Base-by-base conservation (phyloP, 2,329 filamentous ascomycete species). In the Fusarium sambucinum region DNA sequence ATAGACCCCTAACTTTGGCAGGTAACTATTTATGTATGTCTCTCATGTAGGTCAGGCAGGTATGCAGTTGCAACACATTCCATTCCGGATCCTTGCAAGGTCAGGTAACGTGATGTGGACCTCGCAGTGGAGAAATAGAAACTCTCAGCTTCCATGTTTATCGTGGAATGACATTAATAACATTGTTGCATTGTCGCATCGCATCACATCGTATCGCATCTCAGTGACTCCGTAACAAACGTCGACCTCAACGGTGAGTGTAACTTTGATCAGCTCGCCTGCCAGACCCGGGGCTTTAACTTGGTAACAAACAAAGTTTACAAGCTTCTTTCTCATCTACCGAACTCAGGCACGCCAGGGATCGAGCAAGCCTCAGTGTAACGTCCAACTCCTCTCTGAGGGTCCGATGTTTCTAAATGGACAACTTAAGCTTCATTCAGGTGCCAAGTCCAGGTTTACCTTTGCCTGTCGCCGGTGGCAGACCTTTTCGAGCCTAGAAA, bases 261-360 rank as follows among this genome's bases (percentile, higher is more conserved):
- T 57, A 52, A 66, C 56, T 55, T 47, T 38, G 40, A 62, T 57
- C 59, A 35, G 44, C 12, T 62, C 57, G 55, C 47, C 21, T 55
- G 27, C 55, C 29, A 32, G 23, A 32, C 30, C 17, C 37, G 48
- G 57, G 40, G 35, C 35, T 47, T 47, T 48, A 9, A 19, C 13
- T 27, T 37, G 32, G 13, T 38, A 38, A 59, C 51, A 53, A 65
- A 47, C 64, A 44, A 45, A 62, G 57, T 70, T 68, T 56, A 38
- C 42, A 42, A 57, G 66, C 62, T 60, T 46, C 37, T 48, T n/a
- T 45, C 50, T 55, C 44, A 55, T 59, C 60, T 68, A 61, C 63
- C 66, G 64, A 70, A 59, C 40, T 50, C 62, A 69, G 69, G 58
- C 16, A 71, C 63, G 53, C 61, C 61, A 68, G 65, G 70, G 53